A percentile compares a stretch with the other conserved stretches of the same genome.
These are phyloP conservation scores for Russula abietina DNA, from an alignment of 768 basidiomycete species.

Conservation along the genomic window DNA sequence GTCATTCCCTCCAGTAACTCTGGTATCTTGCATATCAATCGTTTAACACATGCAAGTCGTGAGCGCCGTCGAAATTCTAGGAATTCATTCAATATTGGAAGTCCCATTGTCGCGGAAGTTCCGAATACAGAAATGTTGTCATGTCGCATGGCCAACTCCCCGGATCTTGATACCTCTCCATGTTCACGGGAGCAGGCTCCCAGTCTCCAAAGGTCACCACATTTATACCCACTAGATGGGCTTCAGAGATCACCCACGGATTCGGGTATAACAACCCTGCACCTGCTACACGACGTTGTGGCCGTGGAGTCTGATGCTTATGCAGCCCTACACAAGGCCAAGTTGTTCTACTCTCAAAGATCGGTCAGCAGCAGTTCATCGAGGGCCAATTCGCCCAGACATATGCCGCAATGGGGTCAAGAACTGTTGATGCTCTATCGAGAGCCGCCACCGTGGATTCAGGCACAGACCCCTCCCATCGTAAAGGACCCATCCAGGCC, in stretches of 20 bases:
- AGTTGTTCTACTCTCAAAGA: constrained; percentile 6
- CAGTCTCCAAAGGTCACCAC: neutral
- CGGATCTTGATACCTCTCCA: neutral
- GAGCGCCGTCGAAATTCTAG: neutral
- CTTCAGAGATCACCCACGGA: neutral
- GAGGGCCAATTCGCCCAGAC: neutral
- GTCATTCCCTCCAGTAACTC: constrained; percentile 18
- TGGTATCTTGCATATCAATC: constrained; percentile 20
- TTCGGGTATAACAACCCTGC: neutral
- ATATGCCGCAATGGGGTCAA: constrained; percentile 17
- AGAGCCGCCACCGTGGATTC: constrained; percentile 23
- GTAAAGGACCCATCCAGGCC: neutral
- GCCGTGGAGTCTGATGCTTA: neutral
- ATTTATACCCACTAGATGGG: neutral
- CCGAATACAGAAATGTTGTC: neutral
- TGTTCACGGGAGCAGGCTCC: no score
- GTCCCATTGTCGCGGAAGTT: neutral
- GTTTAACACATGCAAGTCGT: constrained; percentile 11
- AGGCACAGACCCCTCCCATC: constrained; percentile 8
- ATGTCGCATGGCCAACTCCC: neutral
- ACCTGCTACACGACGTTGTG: neutral
- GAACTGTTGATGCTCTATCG: constrained; percentile 24
- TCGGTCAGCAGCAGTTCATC: neutral
- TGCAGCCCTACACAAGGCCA: neutral
- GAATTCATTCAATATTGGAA: neutral